Conservation (phyloP, 441 rosid genomes). For the Lepidium campestre region DNA sequence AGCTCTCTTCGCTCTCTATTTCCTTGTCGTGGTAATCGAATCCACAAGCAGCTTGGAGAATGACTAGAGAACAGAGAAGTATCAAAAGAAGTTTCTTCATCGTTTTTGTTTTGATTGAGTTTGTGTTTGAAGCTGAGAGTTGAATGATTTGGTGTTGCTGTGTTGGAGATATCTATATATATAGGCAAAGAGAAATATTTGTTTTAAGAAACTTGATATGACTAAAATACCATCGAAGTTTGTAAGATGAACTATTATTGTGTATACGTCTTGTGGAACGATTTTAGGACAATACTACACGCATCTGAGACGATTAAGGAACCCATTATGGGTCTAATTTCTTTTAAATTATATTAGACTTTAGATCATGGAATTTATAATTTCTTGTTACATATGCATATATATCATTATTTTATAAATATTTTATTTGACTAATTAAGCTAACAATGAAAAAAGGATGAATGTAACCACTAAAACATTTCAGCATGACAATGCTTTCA, state of each 20-base stretch:
- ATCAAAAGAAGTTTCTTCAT: slow-evolving; percentile 30
- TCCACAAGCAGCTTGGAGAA: slow-evolving; percentile 38
- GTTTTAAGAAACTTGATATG: background rate
- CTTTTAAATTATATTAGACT: background rate
- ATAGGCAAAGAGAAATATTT: slow-evolving; percentile 6
- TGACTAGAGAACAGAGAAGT: slow-evolving; percentile 33
- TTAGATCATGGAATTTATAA: background rate
- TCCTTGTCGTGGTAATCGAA: slow-evolving; percentile 71
- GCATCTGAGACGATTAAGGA: slow-evolving; percentile 11
- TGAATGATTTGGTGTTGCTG: background rate
- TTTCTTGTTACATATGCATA: background rate
- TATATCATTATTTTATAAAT: background rate
- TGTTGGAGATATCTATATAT: background rate
- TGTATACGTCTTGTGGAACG: slow-evolving; percentile 16
- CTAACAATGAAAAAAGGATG: background rate
- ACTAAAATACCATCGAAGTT: slow-evolving; percentile 7
- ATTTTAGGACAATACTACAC: slow-evolving; percentile 10
- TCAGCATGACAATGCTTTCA: background rate
- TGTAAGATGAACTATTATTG: background rate
- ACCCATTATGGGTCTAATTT: background rate
- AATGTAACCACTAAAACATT: slow-evolving; percentile 24
- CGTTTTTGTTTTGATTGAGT: background rate
- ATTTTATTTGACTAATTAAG: background rate
- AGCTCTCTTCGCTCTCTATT: slow-evolving; percentile 53
- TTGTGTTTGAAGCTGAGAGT: slow-evolving; percentile 2